Conservation (phyloP, 2,329 filamentous ascomycete species). For the Aspergillus sp. region DNA sequence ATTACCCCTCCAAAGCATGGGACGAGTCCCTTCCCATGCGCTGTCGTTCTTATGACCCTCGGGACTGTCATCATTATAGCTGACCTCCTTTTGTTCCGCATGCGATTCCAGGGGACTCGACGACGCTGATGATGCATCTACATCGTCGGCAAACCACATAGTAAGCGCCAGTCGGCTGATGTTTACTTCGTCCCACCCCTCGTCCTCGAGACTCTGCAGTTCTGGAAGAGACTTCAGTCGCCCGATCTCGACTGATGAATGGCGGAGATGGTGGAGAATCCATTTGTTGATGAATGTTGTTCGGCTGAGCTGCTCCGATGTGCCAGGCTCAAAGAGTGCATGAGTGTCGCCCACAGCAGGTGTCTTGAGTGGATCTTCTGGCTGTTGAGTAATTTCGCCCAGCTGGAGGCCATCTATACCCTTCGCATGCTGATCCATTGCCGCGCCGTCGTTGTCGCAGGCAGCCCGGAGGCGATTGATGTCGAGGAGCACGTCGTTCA, state of each 20-base stretch:
- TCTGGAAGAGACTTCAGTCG: conserved; percentile 14
- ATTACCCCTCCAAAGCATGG: background rate
- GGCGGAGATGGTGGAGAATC: conserved; percentile 23
- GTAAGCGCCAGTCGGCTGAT: conserved; percentile 15
- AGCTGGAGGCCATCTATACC: conserved; percentile 2
- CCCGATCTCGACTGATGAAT: conserved; percentile 18
- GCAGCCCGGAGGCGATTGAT: conserved; percentile 9
- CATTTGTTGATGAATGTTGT: conserved; percentile 20
- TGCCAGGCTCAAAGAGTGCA: conserved; percentile 12
- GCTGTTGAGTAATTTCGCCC: conserved; percentile 1
- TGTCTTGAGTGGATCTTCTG: conserved; percentile 11
- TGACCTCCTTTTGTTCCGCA: no score
- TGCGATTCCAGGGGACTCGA: background rate
- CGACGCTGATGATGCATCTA: conserved; percentile 1
- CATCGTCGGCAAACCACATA: conserved; percentile 16
- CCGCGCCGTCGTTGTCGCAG: conserved; percentile 12
- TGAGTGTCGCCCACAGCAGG: conserved; percentile 9
- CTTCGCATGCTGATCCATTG: conserved; percentile 1
- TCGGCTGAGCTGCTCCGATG: conserved; percentile 7
- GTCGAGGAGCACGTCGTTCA: conserved; percentile 11
- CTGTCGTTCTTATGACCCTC: background rate
- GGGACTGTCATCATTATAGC: background rate
- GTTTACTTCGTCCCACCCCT: conserved; percentile 10
- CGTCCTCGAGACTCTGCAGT: conserved; percentile 7
- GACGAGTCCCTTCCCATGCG: background rate